These are phyloP conservation scores for Peronospora belbahrii DNA, from an alignment of 352 stramenopile genomes.

Conservation along the genomic window DNA sequence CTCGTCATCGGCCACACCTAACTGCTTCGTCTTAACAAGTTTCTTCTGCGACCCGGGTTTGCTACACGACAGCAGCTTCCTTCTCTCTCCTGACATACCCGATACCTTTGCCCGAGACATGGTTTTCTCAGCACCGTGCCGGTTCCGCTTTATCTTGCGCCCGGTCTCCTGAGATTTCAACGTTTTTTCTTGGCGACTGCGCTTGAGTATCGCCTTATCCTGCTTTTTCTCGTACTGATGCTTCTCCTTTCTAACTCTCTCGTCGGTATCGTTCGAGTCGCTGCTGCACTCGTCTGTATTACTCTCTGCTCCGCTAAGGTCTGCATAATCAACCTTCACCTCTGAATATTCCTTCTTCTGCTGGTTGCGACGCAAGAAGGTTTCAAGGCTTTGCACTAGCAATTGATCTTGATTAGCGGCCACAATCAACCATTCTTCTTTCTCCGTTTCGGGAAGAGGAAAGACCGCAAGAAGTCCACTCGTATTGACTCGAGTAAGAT, in stretches of 20 bases:
- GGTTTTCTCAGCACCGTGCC: conserved; percentile 12
- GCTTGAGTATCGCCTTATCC: conserved; percentile 14
- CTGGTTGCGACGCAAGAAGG: conserved; percentile 57
- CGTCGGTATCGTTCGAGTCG: conserved; percentile 15
- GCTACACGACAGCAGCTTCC: neutral
- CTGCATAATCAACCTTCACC: conserved; percentile 42
- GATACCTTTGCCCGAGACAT: conserved; percentile 3
- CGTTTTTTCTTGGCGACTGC: conserved; percentile 7
- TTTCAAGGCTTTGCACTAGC: conserved; percentile 54
- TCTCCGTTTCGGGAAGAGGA: conserved; percentile 40
- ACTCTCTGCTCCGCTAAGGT: conserved; percentile 28
- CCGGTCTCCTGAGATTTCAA: conserved; percentile 14
- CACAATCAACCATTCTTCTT: conserved; percentile 73
- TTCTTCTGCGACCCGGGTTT: conserved; percentile 13
- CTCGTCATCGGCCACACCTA: conserved; percentile 2
- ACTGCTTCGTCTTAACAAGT: conserved; percentile 5
- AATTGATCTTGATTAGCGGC: conserved; percentile 66
- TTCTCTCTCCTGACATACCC: conserved; percentile 8
- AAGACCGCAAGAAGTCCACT: conserved; percentile 57
- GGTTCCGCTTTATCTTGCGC: conserved; percentile 18
- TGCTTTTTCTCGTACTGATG: conserved; percentile 15
- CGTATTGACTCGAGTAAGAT: conserved; percentile 69
- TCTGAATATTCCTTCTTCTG: conserved; percentile 35
- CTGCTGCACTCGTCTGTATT: conserved; percentile 20
- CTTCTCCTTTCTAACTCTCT: conserved; percentile 12